phyloP scores from a whole-genome alignment of 2,329 filamentous ascomycete genomes.

The Talaromyces sp. region DNA sequence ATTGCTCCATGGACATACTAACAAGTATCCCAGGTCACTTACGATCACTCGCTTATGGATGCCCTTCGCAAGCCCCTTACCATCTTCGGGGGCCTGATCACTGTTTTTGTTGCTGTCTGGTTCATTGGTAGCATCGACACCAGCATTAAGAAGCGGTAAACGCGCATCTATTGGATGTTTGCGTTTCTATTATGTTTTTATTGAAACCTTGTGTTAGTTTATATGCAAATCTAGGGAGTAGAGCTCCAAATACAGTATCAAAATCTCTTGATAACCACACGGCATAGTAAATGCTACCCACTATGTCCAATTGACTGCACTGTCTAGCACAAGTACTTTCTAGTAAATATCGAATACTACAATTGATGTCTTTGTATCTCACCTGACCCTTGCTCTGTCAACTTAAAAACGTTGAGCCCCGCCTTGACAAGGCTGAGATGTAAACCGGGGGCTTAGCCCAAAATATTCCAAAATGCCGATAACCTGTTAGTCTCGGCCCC shows the following conservation, averaged over 20 bases:
- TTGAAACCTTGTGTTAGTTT: constrained; percentile 10
- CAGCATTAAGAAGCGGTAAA: constrained; percentile 68
- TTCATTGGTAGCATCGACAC: constrained; percentile 76
- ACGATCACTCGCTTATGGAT: constrained; percentile 77
- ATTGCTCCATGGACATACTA: neutral
- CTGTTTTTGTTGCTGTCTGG: constrained; percentile 76
- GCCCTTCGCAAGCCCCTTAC: constrained; percentile 84
- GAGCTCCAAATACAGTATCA: constrained; percentile 7
- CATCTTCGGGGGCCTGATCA: constrained; percentile 72
- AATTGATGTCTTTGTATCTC: too few species aligned
- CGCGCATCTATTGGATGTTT: constrained; percentile 11
- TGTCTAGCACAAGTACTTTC: too few species aligned
- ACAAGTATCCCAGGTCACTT: constrained; percentile 60
- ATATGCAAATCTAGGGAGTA: constrained; percentile 12
- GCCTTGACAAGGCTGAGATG: too few species aligned
- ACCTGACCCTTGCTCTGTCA: neutral
- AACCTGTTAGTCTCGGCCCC: too few species aligned
- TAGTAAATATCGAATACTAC: too few species aligned
- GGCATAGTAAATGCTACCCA: too few species aligned
- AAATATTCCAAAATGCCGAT: too few species aligned
- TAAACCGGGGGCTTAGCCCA: too few species aligned
- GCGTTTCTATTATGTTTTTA: constrained; percentile 19
- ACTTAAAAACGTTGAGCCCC: too few species aligned
- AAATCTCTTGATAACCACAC: constrained; percentile 5
- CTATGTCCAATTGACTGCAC: too few species aligned